Base-by-base conservation (phyloP, 2,329 filamentous ascomycete genomes). In the Cryphonectria naterciae region DNA sequence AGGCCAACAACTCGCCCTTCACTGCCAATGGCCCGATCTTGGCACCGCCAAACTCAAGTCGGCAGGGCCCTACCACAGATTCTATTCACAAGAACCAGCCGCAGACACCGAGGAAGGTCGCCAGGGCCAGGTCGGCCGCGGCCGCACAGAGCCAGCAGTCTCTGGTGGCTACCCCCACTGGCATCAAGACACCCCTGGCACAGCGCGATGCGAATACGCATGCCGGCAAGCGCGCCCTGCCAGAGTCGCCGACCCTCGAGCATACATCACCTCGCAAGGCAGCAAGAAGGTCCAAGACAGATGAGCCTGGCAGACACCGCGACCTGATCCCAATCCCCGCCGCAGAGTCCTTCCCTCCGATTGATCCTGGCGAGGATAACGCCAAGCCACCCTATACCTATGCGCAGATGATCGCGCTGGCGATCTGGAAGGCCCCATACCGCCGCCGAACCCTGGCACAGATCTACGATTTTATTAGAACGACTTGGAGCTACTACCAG, bases 401-500 rank as follows among this genome's bases (percentile, higher is more conserved):
- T 79, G 95, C 96, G 28, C 93, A 92, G 76, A 87, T 99, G 75
- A 98, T 98, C 74, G 96, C 93, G 78, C 98, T 98, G 95, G 94
- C 96, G 67, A 98, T 99, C 76, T 85, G 98, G 32, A 91, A 95
- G 73, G 93, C 96, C 5, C 91, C 93, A 17, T 90, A 91, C 73
- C 91, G 94, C 72, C 92, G 93, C 67, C 86, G 98, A 73, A 98
- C 96, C 0, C 87, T 99, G 25, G 91, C 94, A 37, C 94, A 98
- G 80, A 99, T 99, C 76, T 99, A 98, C 87, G 97, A 97, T 79
- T 99, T 96, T 95, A 98, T 99, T 77, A 97, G 94, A n/a, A 93
- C 97, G 79, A 95, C 92, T 25, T 98, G 93, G 79, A 91, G 89
- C 6, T 98, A 95, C 82, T 99, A 98, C 84, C 91, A 89, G 75